Conservation (phyloP, 2,329 filamentous ascomycete genomes). For the Xylaria arbuscula region DNA sequence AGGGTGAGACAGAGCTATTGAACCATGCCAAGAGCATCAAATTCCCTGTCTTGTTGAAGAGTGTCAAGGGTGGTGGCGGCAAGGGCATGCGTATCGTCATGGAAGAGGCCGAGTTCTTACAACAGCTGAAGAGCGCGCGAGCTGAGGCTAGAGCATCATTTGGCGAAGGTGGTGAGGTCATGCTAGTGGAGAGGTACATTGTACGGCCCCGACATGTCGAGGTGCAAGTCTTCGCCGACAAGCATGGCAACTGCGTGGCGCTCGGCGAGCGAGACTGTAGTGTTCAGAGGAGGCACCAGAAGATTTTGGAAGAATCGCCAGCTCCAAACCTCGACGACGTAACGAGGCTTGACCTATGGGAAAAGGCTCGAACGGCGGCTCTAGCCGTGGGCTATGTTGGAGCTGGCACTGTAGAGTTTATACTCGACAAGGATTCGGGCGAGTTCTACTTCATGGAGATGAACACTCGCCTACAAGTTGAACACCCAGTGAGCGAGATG, state of each 20-base stretch:
- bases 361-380: conserved; percentile 72
- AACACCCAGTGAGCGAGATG: conserved; percentile 89
- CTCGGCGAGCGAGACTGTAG: conserved; percentile 91
- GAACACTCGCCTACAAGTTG: conserved; percentile 92
- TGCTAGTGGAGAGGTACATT: conserved; percentile 88
- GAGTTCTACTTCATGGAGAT: conserved; percentile 87
- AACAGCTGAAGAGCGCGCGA: conserved; percentile 77
- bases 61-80: conserved; percentile 81
- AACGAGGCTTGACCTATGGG: conserved; percentile 71
- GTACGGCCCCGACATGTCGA: conserved; percentile 85
- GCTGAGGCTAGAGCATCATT: conserved; percentile 83
- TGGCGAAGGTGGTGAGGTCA: conserved; percentile 80
- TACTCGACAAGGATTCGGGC: conserved; percentile 83
- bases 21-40: conserved; percentile 76
- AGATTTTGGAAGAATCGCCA: conserved; percentile 90
- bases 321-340: conserved; percentile 73
- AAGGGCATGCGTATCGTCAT: conserved; percentile 86
- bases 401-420: conserved; percentile 90
- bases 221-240: conserved; percentile 90
- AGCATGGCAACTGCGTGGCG: conserved; percentile 80
- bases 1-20: conserved; percentile 71
- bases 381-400: conserved; percentile 88
- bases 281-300: conserved; percentile 87
- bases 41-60: conserved; percentile 82
- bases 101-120: conserved; percentile 73